phyloP scores from a whole-genome alignment of 257 asterid genomes.

The Oldenlandia corymbosa region DNA sequence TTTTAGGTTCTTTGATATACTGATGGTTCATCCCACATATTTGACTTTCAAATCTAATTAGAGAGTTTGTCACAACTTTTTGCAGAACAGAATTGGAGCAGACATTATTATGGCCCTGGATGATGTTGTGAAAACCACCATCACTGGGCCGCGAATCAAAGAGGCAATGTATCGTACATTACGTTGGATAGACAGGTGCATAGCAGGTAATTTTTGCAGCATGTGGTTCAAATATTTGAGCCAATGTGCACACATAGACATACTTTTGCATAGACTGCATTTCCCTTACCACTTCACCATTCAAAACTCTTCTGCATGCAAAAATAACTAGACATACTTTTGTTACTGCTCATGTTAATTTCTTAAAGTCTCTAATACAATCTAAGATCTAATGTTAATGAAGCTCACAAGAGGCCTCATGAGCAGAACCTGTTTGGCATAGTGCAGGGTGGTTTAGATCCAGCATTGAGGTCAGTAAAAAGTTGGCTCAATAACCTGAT shows the following conservation, averaged over 20 bases:
- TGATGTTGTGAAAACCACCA: constrained; percentile 96
- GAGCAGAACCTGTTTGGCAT: constrained; percentile 96
- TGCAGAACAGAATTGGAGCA: constrained; percentile 97
- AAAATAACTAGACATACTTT: not conserved
- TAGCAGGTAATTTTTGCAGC: constrained; percentile 50
- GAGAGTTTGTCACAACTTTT: too few species aligned
- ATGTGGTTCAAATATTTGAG: not conserved
- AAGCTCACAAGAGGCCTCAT: constrained; percentile 87
- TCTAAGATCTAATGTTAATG: constrained; percentile 15
- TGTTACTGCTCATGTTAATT: constrained; percentile 3
- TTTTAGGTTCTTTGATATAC: not conserved
- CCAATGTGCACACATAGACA: too few species aligned
- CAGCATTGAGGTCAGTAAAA: constrained; percentile 64
- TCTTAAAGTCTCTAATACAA: constrained; percentile 6
- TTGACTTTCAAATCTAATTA: too few species aligned
- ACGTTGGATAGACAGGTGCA: constrained; percentile 99
- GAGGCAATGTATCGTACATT: constrained; percentile 99
- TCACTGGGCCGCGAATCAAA: constrained; percentile 90
- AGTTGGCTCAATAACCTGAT: not conserved
- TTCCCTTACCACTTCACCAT: not conserved
- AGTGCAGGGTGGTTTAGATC: constrained; percentile 99
- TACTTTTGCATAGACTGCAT: too few species aligned
- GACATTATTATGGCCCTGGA: constrained; percentile 99
- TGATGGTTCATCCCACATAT: not conserved
- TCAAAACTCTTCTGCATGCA: not conserved